These are phyloP conservation scores for Quillaja saponaria DNA, from an alignment of 306 rosid genomes.

Conservation along the genomic window DNA sequence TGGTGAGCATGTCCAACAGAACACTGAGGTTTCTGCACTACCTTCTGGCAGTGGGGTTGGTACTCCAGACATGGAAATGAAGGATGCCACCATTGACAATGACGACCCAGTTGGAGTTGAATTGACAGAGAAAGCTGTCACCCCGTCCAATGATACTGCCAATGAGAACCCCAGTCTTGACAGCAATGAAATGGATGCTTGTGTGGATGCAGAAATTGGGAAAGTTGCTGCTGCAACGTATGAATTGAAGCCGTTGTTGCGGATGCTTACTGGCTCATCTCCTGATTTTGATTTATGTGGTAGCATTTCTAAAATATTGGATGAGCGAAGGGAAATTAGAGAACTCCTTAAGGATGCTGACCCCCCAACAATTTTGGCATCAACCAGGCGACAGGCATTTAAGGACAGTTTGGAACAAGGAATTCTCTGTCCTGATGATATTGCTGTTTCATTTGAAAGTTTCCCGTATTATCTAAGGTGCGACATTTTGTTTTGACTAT, in stretches of 20 bases:
- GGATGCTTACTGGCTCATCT: conserved; percentile 61
- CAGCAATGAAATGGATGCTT: conserved; percentile 45
- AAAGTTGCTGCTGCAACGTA: conserved; percentile 48
- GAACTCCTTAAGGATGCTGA: conserved; percentile 63
- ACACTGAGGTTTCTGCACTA: conserved; percentile 47
- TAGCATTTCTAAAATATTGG: conserved; percentile 66
- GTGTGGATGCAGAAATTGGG: conserved; percentile 49
- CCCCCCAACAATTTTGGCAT: conserved; percentile 49
- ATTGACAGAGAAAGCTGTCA: conserved; percentile 50
- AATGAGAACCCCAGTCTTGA: conserved; percentile 59
- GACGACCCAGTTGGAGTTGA: conserved; percentile 48
- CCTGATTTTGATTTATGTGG: conserved; percentile 61
- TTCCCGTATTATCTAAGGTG: conserved; percentile 96
- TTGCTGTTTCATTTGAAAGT: conserved; percentile 73
- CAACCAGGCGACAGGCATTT: conserved; percentile 69
- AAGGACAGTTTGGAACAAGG: conserved; percentile 66
- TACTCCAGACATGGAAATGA: conserved; percentile 52
- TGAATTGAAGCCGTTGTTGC: conserved; percentile 60
- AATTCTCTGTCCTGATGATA: conserved; percentile 62
- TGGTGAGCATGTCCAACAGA: conserved; percentile 52
- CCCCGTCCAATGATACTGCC: conserved; percentile 46
- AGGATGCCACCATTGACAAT: conserved; percentile 39
- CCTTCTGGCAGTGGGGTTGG: conserved; percentile 55
- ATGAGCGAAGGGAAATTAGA: conserved; percentile 62
- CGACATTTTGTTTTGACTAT: conserved; percentile 16